Conservation (phyloP, 75 land plant genomes). For the Adiantum capillusveneris region DNA sequence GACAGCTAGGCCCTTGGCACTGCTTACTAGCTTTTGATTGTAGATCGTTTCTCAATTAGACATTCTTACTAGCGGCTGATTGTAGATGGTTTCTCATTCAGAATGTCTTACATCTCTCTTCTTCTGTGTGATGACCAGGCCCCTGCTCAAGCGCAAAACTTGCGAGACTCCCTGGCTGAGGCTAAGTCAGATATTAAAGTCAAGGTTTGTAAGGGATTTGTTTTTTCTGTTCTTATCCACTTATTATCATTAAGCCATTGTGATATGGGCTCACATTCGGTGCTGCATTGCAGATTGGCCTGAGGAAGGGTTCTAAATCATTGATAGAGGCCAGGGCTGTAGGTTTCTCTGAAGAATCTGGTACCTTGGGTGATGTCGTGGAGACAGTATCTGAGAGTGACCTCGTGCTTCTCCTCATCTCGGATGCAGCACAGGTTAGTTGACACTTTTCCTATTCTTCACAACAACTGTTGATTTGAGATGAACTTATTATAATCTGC, state of each 20-base stretch:
- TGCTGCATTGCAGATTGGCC: conserved; percentile 66
- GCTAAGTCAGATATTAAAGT: conserved; percentile 81
- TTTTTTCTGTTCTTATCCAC: no score
- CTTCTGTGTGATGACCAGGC: conserved; percentile 61
- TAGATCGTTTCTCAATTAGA: no score
- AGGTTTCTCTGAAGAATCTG: conserved; percentile 91
- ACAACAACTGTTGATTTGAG: no score
- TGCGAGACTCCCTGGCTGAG: conserved; percentile 86
- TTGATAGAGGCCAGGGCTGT: conserved; percentile 83
- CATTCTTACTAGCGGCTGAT: no score
- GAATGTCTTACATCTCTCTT: no score
- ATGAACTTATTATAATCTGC: no score
- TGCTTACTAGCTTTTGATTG: no score
- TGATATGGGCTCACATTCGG: no score
- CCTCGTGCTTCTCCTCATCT: conserved; percentile 77
- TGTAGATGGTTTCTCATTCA: no score
- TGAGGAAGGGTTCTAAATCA: conserved; percentile 86
- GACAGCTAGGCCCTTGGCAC: no score
- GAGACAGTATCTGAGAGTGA: conserved; percentile 90
- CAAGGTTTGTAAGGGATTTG: conserved; percentile 41
- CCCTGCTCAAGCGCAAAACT: conserved; percentile 96
- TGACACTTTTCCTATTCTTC: no score
- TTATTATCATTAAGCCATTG: no score
- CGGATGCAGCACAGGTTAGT: conserved; percentile 94
- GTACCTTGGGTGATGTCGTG: conserved; percentile 83